Evolutionary conservation across 73 alveolate species (phyloP).

Genomic region (Paramecium bursaria): DNA sequence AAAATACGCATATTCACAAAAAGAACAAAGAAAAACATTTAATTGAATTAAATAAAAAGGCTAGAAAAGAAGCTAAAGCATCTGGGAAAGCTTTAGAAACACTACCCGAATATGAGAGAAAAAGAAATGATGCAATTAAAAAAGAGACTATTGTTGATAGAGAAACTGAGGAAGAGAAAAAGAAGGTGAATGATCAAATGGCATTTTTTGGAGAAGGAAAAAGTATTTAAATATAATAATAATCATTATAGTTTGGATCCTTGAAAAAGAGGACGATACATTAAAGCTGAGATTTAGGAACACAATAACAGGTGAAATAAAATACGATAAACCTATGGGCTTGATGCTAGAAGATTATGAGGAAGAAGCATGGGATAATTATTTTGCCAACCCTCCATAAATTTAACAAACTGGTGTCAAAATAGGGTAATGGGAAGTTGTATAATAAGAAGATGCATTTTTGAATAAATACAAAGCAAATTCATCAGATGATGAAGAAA

Average conservation of each 20-base stretch:
- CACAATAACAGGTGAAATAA: constrained; percentile 6
- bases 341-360: constrained; percentile 56
- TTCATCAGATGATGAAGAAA: constrained; percentile 4
- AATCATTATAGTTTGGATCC: constrained; percentile 1
- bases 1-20: constrained; percentile 38
- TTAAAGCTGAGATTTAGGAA: constrained; percentile 36
- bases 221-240: not conserved
- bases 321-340: constrained; percentile 47
- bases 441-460: constrained; percentile 22
- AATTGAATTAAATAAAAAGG: not conserved
- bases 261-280: constrained; percentile 54
- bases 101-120: not conserved
- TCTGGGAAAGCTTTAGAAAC: constrained; percentile 28
- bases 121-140: not conserved
- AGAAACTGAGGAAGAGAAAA: not conserved
- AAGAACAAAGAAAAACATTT: constrained; percentile 38
- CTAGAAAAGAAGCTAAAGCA: constrained; percentile 28
- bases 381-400: not conserved
- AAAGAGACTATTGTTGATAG: constrained; percentile 28
- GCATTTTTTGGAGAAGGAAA: constrained; percentile 55
- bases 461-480: constrained; percentile 42
- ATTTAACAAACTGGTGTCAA: constrained; percentile 30
- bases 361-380: constrained; percentile 57
- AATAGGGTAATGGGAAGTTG: constrained; percentile 56
- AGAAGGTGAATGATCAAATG: constrained; percentile 27